Conservation (phyloP, 2,329 filamentous ascomycete genomes). For the Aaosphaeria pasadenensis region DNA sequence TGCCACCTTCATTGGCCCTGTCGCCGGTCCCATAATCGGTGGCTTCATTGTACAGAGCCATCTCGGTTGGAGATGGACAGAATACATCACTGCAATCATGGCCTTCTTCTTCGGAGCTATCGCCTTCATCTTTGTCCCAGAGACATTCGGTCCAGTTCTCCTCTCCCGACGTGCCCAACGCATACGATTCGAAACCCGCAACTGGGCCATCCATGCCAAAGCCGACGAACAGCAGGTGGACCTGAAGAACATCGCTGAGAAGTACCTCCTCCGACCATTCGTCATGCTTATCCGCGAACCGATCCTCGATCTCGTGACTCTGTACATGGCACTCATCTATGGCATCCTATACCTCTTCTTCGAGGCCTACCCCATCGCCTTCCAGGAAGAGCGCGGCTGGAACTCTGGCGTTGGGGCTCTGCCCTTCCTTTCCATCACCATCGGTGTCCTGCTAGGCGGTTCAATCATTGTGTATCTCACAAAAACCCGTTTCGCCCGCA, state of each 20-base stretch:
- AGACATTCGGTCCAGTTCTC: neutral
- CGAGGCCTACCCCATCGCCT: conserved; percentile 48
- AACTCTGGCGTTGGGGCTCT: conserved; percentile 52
- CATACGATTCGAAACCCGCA: conserved; percentile 48
- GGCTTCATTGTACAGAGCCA: conserved; percentile 48
- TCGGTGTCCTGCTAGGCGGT: conserved; percentile 56
- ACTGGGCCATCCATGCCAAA: conserved; percentile 34
- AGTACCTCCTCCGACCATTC: conserved; percentile 52
- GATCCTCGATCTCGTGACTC: conserved; percentile 64
- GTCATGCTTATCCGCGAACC: conserved; percentile 60
- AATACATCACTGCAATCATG: conserved; percentile 51
- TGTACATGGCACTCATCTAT: conserved; percentile 50
- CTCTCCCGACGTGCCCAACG: conserved; percentile 48
- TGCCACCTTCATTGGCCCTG: conserved; percentile 47
- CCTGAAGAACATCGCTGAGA: neutral
- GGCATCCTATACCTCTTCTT: conserved; percentile 49
- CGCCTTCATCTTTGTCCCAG: conserved; percentile 37
- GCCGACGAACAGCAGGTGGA: conserved; percentile 43
- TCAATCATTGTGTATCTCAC: conserved; percentile 29
- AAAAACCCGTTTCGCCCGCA: conserved; percentile 32
- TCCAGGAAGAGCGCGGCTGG: conserved; percentile 59
- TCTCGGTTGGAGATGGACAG: conserved; percentile 58
- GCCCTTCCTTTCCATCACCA: conserved; percentile 60
- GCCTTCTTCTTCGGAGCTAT: conserved; percentile 38
- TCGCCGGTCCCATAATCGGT: neutral